These are phyloP conservation scores for Venturia carpophila DNA, from an alignment of 2,329 filamentous ascomycete species.

Conservation along the genomic window DNA sequence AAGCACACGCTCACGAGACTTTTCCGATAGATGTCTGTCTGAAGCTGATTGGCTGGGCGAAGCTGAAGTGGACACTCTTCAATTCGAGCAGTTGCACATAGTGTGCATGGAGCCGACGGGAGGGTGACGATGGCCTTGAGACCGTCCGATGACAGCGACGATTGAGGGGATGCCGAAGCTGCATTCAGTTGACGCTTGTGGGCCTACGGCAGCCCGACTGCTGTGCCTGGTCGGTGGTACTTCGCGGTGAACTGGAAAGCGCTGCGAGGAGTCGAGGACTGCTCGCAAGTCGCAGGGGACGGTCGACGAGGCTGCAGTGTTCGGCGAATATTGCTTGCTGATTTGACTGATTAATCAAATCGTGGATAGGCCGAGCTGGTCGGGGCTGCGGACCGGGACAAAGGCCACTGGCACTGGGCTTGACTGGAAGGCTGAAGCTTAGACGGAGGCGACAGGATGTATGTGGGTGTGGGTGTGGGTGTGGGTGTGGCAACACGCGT, in stretches of 20 bases:
- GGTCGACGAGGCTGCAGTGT: slow-evolving; percentile 2
- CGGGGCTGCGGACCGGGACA: background rate
- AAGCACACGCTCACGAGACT: slow-evolving; percentile 5
- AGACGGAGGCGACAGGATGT: background rate
- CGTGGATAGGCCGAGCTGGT: background rate
- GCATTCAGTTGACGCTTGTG: background rate
- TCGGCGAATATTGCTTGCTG: background rate
- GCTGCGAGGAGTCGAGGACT: background rate
- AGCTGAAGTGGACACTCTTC: background rate
- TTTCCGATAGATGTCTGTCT: background rate
- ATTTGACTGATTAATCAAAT: slow-evolving; percentile 3
- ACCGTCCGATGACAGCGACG: background rate
- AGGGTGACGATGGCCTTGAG: background rate
- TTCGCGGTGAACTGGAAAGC: background rate
- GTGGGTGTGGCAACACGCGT: no score
- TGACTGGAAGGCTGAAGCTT: slow-evolving; percentile 4
- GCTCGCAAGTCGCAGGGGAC: background rate
- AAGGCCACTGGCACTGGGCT: slow-evolving; percentile 5
- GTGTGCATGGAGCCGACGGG: slow-evolving; percentile 5
- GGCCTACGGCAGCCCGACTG: background rate
- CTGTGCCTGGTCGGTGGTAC: background rate
- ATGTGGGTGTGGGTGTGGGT: background rate
- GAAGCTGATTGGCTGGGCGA: background rate
- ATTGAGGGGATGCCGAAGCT: background rate
- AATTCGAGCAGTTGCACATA: slow-evolving; percentile 11